Base-by-base conservation (phyloP, 805 yeast genomes). In the Cyberlindnera suaveolens region DNA sequence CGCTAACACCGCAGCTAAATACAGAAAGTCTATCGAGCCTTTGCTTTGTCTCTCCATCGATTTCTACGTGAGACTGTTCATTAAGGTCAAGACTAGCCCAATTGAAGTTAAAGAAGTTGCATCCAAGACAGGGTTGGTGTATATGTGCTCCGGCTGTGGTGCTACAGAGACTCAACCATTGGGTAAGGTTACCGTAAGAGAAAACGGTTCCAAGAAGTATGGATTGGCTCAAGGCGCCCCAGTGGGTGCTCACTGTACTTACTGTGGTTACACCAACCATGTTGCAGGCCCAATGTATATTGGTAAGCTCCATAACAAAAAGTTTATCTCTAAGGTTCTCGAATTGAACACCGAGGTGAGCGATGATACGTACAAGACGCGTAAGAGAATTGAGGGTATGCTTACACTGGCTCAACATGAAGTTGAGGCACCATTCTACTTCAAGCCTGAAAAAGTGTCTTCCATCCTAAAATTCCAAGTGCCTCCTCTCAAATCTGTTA, bases 201-300 rank as follows among this genome's bases (percentile, higher is more conserved):
- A 63, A 19, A 65, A 68, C 15, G 68, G 67, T 36, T 68, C 67
- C 34, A 52, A 54, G 39, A 79, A 83, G 57, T 85, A 67, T 59
- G 80, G 84, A 26, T 72, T 80, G 33, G 79, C 88, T 1, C 77
- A 72, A 48, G 85, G 85, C 4, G 82, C 82, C 0, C 73, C 80
- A 3, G 46, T 80, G 2, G 77, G 80, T 10, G 64, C 73, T 8
- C 58, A 69, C 34, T 93, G 99, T 65, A 58, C 70, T 23, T 80
- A 71, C 61, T 93, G 99, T 66, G 81, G 75, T 1, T 72, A 69
- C 45, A 72, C 77, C 2, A 77, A 77, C 61, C 95, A 86, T 59
- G 60, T 93, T 31, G 89, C 91, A 7, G 99, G 99, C 4, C 99
- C 99, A 47, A 85, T 93, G 96, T 93, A 96, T 85, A 89, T 80